A percentile compares a stretch with the other conserved stretches of the same genome.
Evolutionary conservation across 495 filamentous ascomycete species (phyloP).

Genomic region (Penicillium macrosclerotiorum): DNA sequence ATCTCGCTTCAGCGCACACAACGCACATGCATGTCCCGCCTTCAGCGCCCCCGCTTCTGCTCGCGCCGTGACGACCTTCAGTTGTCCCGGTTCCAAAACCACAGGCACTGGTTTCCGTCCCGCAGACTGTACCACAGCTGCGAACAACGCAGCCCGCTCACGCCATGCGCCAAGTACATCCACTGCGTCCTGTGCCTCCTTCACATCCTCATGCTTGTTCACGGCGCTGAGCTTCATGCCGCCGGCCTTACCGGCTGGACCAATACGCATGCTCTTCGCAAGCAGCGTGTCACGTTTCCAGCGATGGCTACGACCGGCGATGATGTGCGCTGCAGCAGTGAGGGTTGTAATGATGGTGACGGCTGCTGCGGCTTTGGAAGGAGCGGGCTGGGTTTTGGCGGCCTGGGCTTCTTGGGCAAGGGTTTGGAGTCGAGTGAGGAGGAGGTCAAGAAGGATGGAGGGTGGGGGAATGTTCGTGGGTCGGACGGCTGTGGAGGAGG

Average conservation of each 20-base stretch:
- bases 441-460: conserved; percentile 71
- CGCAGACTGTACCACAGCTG: conserved; percentile 35
- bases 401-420: conserved; percentile 37
- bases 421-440: conserved; percentile 61
- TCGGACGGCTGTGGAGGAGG: conserved; percentile 42
- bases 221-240: conserved; percentile 90
- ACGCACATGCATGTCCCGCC: conserved; percentile 73
- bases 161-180: conserved; percentile 75
- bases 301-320: conserved; percentile 79
- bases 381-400: conserved; percentile 14
- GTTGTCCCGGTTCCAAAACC: conserved; percentile 58
- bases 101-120: conserved; percentile 58
- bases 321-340: conserved; percentile 70
- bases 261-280: conserved; percentile 86
- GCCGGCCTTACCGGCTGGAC: conserved; percentile 60
- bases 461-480: conserved; percentile 91
- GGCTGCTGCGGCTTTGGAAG: conserved; percentile 12
- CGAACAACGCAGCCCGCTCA: conserved; percentile 41
- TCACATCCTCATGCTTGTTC: conserved; percentile 73
- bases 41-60: conserved; percentile 58
- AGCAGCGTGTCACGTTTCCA: conserved; percentile 88
- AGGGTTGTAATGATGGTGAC: conserved; percentile 52
- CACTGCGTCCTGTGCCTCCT: conserved; percentile 83
- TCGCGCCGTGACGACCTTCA: conserved; percentile 52
- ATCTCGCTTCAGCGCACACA: conserved; percentile 85